phyloP scores from a whole-genome alignment of 2,329 filamentous ascomycete genomes.

The Sclerotinia spermophila region DNA sequence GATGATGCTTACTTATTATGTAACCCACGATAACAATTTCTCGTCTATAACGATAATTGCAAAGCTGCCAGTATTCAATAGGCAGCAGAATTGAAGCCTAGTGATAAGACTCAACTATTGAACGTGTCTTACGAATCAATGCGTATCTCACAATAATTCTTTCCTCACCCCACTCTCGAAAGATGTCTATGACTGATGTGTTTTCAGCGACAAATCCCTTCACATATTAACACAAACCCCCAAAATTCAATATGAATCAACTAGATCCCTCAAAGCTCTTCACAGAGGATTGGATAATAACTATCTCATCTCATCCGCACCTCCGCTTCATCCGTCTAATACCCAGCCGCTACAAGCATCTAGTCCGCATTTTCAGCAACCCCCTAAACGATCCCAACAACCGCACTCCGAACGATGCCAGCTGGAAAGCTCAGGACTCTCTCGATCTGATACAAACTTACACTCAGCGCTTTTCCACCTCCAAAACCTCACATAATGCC shows the following conservation, averaged over 20 bases:
- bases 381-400: conserved; percentile 7
- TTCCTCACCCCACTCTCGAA: not conserved
- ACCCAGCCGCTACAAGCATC: conserved; percentile 7
- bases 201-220: not conserved
- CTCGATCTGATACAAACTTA: not conserved
- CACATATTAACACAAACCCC: not conserved
- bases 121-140: not conserved
- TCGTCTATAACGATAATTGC: not conserved
- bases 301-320: conserved; percentile 17
- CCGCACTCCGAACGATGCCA: not conserved
- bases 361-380: conserved; percentile 11
- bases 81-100: not conserved
- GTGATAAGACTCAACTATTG: not conserved
- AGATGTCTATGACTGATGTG: not conserved
- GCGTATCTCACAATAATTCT: not conserved
- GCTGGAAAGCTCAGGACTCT: not conserved
- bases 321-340: conserved; percentile 22
- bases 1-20: not conserved
- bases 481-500: not conserved
- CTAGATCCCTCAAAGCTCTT: conserved; percentile 16
- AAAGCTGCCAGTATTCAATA: no score
- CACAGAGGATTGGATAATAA: conserved; percentile 23
- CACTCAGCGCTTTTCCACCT: not conserved
- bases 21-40: not conserved
- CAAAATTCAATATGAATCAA: not conserved